Conservation (phyloP, 1,284 basidiomycete genomes). For the Coniophora puteana region DNA sequence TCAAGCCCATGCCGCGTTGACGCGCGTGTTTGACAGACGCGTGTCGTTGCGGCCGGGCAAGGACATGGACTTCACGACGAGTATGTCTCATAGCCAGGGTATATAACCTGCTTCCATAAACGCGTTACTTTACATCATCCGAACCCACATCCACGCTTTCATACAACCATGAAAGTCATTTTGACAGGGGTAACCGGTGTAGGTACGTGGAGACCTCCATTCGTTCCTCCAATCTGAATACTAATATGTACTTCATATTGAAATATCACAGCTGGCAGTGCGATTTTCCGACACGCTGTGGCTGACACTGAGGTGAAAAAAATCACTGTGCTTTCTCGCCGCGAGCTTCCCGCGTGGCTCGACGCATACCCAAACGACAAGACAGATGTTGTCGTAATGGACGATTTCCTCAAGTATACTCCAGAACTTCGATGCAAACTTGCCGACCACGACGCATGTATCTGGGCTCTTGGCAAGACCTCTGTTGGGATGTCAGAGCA, state of each 20-base stretch:
- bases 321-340: constrained; percentile 33
- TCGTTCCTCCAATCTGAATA: neutral
- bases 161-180: constrained; percentile 29
- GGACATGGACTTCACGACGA: too few species aligned
- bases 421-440: constrained; percentile 27
- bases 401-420: constrained; percentile 33
- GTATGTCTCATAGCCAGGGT: too few species aligned
- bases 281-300: constrained; percentile 34
- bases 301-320: constrained; percentile 27
- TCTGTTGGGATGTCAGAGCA: constrained; percentile 30
- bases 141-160: too few species aligned
- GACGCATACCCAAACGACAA: constrained; percentile 28
- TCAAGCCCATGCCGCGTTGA: too few species aligned
- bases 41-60: too few species aligned
- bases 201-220: constrained; percentile 17
- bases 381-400: constrained; percentile 27
- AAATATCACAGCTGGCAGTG: constrained; percentile 35
- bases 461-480: constrained; percentile 37
- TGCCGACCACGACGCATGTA: constrained; percentile 33
- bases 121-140: too few species aligned
- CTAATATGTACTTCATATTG: neutral
- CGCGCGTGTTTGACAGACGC: too few species aligned
- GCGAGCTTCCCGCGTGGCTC: constrained; percentile 30
- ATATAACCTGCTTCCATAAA: too few species aligned
- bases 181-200: constrained; percentile 34